Percentiles rank a stretch among this genome's conserved stretches.
These are phyloP conservation scores for Rutstroemia sp. DNA, from an alignment of 2,329 filamentous ascomycete genomes.

Conservation along the genomic window DNA sequence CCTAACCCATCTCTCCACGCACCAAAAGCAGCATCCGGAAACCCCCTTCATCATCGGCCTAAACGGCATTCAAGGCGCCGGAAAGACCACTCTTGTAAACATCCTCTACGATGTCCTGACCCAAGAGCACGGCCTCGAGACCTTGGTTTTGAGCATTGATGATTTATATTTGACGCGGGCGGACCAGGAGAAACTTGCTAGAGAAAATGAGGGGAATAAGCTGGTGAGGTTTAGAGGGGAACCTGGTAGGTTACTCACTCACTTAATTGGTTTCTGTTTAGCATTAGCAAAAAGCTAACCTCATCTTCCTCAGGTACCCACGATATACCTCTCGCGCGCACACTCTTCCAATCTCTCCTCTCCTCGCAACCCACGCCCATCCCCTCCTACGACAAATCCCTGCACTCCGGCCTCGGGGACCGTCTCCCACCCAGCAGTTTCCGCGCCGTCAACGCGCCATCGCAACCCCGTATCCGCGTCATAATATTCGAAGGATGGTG, in stretches of 20 bases:
- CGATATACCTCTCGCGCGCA: slow-evolving; percentile 48
- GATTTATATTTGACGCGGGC: slow-evolving; percentile 61
- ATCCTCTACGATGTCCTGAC: slow-evolving; percentile 50
- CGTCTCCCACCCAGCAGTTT: slow-evolving; percentile 45
- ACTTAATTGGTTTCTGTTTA: no score
- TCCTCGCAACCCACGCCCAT: slow-evolving; percentile 41
- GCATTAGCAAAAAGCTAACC: background rate
- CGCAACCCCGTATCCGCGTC: slow-evolving; percentile 32
- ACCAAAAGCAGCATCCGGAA: slow-evolving; percentile 20
- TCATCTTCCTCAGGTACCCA: slow-evolving; percentile 43
- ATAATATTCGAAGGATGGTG: slow-evolving; percentile 70
- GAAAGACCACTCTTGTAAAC: slow-evolving; percentile 81
- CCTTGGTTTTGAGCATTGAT: slow-evolving; percentile 56
- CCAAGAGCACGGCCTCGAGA: slow-evolving; percentile 43
- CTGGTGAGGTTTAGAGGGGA: slow-evolving; percentile 61
- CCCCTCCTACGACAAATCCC: slow-evolving; percentile 61
- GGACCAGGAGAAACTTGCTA: slow-evolving; percentile 45
- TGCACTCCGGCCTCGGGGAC: slow-evolving; percentile 56
- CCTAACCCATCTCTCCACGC: slow-evolving; percentile 51
- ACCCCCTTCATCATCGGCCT: slow-evolving; percentile 76
- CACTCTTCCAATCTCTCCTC: slow-evolving; percentile 47
- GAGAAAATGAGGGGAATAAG: slow-evolving; percentile 47
- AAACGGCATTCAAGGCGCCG: slow-evolving; percentile 85
- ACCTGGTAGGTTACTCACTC: slow-evolving; percentile 39
- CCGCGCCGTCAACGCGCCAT: slow-evolving; percentile 36